Conservation (phyloP, 2,329 filamentous ascomycete species). For the Ophiostoma pallidulum region DNA sequence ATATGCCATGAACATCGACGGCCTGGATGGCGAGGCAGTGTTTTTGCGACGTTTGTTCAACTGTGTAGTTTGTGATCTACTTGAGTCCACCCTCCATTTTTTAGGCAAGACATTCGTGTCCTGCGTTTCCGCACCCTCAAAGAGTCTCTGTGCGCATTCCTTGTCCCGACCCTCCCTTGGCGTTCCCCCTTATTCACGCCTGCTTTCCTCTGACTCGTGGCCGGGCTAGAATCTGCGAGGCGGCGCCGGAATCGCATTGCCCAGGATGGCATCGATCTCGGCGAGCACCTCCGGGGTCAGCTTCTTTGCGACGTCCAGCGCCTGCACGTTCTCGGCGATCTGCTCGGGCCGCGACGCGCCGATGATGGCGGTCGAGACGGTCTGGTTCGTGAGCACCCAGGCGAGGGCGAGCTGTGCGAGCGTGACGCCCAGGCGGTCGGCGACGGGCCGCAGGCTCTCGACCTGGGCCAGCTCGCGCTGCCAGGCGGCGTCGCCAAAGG, state of each 20-base stretch:
- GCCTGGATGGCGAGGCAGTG: too few species aligned
- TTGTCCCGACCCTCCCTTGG: too few species aligned
- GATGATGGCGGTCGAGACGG: constrained; percentile 43
- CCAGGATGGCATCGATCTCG: constrained; percentile 38
- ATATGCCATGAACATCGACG: too few species aligned
- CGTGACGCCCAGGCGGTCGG: constrained; percentile 47
- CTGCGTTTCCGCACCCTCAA: too few species aligned
- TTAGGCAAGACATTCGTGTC: too few species aligned
- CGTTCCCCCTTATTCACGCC: too few species aligned
- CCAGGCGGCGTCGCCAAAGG: constrained; percentile 43
- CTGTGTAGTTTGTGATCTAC: too few species aligned
- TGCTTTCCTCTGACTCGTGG: too few species aligned
- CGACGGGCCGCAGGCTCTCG: constrained; percentile 29
- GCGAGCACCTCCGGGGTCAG: constrained; percentile 40
- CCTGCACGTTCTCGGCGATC: constrained; percentile 40
- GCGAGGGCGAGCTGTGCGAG: constrained; percentile 43
- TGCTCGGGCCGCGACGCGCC: constrained; percentile 43
- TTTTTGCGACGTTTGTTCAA: too few species aligned
- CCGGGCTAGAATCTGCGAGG: constrained; percentile 8
- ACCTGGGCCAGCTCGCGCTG: constrained; percentile 6
- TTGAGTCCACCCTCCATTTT: too few species aligned
- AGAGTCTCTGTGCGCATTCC: too few species aligned
- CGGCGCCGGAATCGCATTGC: constrained; percentile 11
- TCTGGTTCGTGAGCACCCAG: constrained; percentile 45
- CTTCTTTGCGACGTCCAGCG: constrained; percentile 36